Evolutionary conservation across 805 yeast species (phyloP).

Genomic region (Candida krabiensis): DNA sequence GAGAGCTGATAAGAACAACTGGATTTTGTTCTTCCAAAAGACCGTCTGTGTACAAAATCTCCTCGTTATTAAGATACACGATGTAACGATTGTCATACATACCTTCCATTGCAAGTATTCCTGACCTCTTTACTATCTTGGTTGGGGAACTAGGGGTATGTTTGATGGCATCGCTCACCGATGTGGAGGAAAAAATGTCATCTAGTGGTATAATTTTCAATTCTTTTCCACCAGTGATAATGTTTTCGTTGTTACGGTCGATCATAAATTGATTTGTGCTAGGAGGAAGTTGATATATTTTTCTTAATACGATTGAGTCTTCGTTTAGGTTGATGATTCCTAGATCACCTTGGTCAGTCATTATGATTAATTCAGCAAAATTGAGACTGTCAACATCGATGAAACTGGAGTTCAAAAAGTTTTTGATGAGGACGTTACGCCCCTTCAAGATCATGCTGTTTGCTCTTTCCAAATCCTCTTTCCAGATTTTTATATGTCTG

Average conservation of each 20-base stretch:
- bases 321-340: slow-evolving; percentile 31
- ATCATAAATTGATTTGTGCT: slow-evolving; percentile 23
- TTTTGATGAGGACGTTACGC: slow-evolving; percentile 56
- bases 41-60: slow-evolving; percentile 32
- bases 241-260: slow-evolving; percentile 17
- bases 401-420: slow-evolving; percentile 49
- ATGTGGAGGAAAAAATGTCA: slow-evolving; percentile 9
- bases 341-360: slow-evolving; percentile 35
- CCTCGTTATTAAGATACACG: slow-evolving; percentile 39
- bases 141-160: slow-evolving; percentile 29
- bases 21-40: slow-evolving; percentile 11
- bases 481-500: slow-evolving; percentile 65
- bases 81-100: slow-evolving; percentile 27
- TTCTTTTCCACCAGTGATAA: slow-evolving; percentile 19
- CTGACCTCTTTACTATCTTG: slow-evolving; percentile 29
- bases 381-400: slow-evolving; percentile 38
- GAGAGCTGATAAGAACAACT: slow-evolving; percentile 33
- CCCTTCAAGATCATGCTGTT: slow-evolving; percentile 43
- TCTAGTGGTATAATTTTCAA: slow-evolving; percentile 17
- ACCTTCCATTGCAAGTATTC: slow-evolving; percentile 32
- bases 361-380: slow-evolving; percentile 37
- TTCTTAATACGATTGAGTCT: slow-evolving; percentile 21
- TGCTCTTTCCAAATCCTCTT: slow-evolving; percentile 20
- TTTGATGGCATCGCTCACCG: slow-evolving; percentile 13
- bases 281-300: slow-evolving; percentile 19